Conservation (phyloP, 495 filamentous ascomycete genomes). For the Neurospora sp. region DNA sequence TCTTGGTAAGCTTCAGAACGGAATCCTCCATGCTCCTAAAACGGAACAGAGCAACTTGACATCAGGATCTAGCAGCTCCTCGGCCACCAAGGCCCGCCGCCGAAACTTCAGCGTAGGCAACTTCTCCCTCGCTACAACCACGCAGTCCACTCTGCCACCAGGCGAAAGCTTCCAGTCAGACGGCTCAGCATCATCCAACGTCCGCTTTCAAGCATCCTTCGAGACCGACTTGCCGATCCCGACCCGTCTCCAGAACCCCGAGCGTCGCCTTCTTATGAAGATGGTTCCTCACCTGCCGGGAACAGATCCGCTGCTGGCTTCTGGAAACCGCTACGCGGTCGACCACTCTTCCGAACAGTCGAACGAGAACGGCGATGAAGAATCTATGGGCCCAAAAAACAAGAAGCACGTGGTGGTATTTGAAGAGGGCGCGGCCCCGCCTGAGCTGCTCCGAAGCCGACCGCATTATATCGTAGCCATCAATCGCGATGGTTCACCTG, state of each 20-base stretch:
- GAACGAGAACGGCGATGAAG: slow-evolving; percentile 5
- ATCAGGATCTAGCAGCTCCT: neutral
- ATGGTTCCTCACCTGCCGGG: slow-evolving; percentile 19
- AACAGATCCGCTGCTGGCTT: slow-evolving; percentile 21
- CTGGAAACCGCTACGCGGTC: slow-evolving; percentile 20
- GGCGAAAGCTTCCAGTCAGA: neutral
- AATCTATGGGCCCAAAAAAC: neutral
- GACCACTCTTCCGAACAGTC: slow-evolving; percentile 1
- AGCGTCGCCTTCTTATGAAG: slow-evolving; percentile 18
- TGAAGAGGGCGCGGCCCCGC: slow-evolving; percentile 16
- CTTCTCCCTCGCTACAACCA: slow-evolving; percentile 15
- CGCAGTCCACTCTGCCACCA: neutral
- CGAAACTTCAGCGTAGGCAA: slow-evolving; percentile 24
- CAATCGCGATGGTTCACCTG: slow-evolving; percentile 18
- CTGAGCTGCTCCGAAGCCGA: slow-evolving; percentile 13
- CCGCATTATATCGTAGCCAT: slow-evolving; percentile 21
- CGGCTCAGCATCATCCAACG: neutral
- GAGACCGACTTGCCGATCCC: neutral
- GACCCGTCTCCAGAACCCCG: neutral
- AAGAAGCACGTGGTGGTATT: slow-evolving; percentile 24
- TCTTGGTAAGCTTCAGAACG: neutral
- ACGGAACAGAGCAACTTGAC: neutral
- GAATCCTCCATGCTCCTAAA: neutral
- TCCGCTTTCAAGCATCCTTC: neutral
- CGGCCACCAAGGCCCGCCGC: slow-evolving; percentile 7